A percentile compares a stretch with the other conserved stretches of the same genome.
Conservation (phyloP, 2,329 filamentous ascomycete species). For the Pseudopyricularia javanii region DNA sequence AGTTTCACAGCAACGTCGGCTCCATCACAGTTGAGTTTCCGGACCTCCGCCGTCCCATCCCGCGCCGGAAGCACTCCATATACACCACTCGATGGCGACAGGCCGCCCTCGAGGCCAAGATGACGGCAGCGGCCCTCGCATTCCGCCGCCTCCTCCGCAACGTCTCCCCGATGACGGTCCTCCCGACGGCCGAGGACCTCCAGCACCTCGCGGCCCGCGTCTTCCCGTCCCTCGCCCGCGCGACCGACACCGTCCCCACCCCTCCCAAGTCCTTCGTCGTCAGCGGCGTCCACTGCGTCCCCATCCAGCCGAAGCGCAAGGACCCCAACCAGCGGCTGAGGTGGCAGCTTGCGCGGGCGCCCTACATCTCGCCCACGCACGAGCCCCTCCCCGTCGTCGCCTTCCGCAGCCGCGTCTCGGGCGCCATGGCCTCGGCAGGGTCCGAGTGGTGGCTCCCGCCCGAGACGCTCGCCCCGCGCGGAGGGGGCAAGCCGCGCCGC, state of each 20-base stretch:
- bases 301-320: conserved; percentile 12
- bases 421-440: neutral
- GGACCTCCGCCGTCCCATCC: conserved; percentile 11
- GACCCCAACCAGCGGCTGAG: conserved; percentile 8
- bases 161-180: conserved; percentile 34
- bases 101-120: conserved; percentile 21
- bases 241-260: neutral
- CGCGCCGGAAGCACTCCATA: conserved; percentile 7
- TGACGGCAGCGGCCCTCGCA: conserved; percentile 30
- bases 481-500: neutral
- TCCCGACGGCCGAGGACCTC: conserved; percentile 28
- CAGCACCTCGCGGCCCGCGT: conserved; percentile 32
- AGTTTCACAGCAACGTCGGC: conserved; percentile 34
- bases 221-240: conserved; percentile 29
- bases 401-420: conserved; percentile 5
- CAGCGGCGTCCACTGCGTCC: conserved; percentile 33
- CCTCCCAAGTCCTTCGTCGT: conserved; percentile 26
- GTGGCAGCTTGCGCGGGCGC: conserved; percentile 35
- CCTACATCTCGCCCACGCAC: conserved; percentile 29
- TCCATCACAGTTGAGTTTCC: conserved; percentile 35
- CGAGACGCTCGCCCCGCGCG: conserved; percentile 9
- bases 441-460: conserved; percentile 13
- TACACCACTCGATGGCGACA: conserved; percentile 10
- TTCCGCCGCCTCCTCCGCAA: conserved; percentile 35
- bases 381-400: conserved; percentile 17